Conservation (phyloP, 768 basidiomycete species). For the Dioszegia crocea region DNA sequence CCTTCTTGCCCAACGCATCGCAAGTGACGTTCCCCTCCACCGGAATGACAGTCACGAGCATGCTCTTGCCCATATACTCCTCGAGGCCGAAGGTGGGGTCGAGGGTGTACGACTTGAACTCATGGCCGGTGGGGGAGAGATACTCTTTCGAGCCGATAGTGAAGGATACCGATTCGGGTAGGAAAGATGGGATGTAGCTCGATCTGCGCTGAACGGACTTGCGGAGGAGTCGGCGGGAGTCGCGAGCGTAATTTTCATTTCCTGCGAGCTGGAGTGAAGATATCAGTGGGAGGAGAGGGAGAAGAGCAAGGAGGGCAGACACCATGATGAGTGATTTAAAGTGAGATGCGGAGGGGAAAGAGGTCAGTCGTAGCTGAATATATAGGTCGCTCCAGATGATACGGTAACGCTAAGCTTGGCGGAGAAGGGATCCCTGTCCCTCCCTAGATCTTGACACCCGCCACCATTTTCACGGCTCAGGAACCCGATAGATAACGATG, state of each 20-base stretch:
- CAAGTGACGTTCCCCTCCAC: conserved; percentile 32
- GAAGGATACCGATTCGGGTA: conserved; percentile 20
- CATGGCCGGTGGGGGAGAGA: conserved; percentile 18
- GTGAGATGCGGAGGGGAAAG: too few species aligned
- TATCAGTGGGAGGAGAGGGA: conserved; percentile 3
- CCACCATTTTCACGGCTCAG: too few species aligned
- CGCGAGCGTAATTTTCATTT: conserved; percentile 11
- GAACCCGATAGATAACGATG: too few species aligned
- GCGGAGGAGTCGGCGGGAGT: conserved; percentile 4
- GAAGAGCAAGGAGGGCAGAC: background rate
- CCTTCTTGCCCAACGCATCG: conserved; percentile 22
- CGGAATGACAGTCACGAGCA: conserved; percentile 29
- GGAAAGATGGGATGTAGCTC: background rate
- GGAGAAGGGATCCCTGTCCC: too few species aligned
- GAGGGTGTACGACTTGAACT: conserved; percentile 20
- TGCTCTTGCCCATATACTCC: conserved; percentile 1
- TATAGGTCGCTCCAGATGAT: too few species aligned
- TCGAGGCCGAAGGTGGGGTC: conserved; percentile 12
- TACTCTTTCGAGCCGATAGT: conserved; percentile 19
- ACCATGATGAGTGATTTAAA: background rate
- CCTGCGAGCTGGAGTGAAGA: conserved; percentile 2
- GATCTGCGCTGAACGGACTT: background rate
- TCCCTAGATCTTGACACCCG: too few species aligned
- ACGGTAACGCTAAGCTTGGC: too few species aligned
- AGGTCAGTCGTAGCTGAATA: too few species aligned